A percentile compares a stretch with the other conserved stretches of the same genome.
Evolutionary conservation across 306 rosid genomes (phyloP).

Genomic region (Fagus sylvatica): DNA sequence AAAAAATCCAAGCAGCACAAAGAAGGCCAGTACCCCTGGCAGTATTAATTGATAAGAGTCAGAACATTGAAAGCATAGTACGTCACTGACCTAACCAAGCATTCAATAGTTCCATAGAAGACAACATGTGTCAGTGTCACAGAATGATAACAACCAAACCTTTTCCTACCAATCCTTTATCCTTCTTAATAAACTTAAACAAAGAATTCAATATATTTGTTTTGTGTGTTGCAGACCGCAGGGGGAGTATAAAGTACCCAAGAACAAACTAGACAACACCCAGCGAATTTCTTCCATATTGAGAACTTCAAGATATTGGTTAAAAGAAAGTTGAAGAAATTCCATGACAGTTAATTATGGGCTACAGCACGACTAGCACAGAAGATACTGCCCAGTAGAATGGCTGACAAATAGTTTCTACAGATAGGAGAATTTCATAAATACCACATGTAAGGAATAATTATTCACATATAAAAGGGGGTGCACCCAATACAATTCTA

Average conservation of each 20-base stretch:
- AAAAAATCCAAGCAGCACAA: slow-evolving; percentile 91
- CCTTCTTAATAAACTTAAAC: neutral
- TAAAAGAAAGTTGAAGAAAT: neutral
- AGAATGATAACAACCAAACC: neutral
- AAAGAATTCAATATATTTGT: neutral
- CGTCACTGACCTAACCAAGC: neutral
- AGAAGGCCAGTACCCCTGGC: slow-evolving; percentile 91
- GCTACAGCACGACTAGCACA: neutral
- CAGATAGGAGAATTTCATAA: neutral
- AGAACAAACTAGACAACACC: too few relatives aligned
- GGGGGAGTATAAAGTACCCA: neutral
- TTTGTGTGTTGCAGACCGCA: neutral
- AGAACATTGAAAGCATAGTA: neutral
- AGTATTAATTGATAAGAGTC: neutral
- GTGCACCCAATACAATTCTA: neutral
- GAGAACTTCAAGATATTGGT: neutral
- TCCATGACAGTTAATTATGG: neutral
- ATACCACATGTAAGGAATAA: neutral
- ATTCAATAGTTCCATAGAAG: neutral
- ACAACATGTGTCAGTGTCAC: neutral
- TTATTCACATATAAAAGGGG: neutral
- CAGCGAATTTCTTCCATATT: neutral
- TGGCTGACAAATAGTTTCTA: neutral
- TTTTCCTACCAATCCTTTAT: neutral
- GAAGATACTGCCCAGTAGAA: neutral